A percentile compares a stretch with the other conserved stretches of the same genome.
phyloP scores from a whole-genome alignment of 73 alveolate genomes.

The Tetrahymena thermophila region DNA sequence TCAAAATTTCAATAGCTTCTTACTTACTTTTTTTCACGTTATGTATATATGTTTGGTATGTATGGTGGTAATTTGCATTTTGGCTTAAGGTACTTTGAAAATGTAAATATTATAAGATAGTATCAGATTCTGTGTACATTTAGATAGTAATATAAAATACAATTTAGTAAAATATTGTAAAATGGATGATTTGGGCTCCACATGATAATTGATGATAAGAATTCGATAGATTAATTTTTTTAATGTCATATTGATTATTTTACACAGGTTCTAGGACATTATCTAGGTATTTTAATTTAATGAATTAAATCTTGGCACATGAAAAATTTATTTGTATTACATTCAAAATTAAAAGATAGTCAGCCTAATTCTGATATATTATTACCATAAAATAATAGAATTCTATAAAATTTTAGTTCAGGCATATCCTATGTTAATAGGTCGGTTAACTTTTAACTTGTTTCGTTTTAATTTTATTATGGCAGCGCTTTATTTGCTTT shows the following conservation, averaged over 20 bases:
- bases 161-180: not conserved
- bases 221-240: not conserved
- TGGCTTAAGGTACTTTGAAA: not conserved
- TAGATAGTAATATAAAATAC: not conserved
- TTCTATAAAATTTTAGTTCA: not conserved
- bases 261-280: not conserved
- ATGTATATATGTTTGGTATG: not conserved
- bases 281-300: too few relatives aligned
- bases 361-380: not conserved
- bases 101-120: not conserved
- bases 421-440: not conserved
- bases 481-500: not conserved
- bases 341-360: not conserved
- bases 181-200: not conserved
- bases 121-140: not conserved
- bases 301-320: not conserved
- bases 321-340: not conserved
- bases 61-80: not conserved
- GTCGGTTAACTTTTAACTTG: not conserved
- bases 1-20: not conserved
- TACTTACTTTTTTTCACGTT: not conserved
- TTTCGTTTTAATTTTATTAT: too few relatives aligned
- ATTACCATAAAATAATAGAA: not conserved
- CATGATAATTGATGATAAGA: not conserved
- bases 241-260: not conserved